A percentile compares a stretch with the other conserved stretches of the same genome.
Conservation (phyloP, 805 yeast species). For the Candida chauliodis region DNA sequence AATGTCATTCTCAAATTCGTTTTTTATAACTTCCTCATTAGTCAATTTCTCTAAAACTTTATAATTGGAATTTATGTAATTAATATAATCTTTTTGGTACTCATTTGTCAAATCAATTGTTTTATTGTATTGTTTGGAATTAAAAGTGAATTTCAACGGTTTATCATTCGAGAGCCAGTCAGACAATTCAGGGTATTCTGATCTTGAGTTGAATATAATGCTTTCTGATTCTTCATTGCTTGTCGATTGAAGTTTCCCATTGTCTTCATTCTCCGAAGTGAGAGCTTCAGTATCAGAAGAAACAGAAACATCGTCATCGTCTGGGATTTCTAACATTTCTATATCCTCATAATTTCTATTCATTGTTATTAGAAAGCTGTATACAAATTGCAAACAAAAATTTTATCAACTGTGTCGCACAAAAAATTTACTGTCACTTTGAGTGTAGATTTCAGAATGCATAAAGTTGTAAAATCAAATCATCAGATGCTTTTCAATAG, state of each 20-base stretch:
- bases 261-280: constrained; percentile 9
- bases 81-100: constrained; percentile 37
- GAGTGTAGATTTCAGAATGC: too few relatives aligned
- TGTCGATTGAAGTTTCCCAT: neutral
- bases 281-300: constrained; percentile 27
- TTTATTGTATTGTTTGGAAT: constrained; percentile 36
- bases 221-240: neutral
- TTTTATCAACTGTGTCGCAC: too few relatives aligned
- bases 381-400: too few relatives aligned
- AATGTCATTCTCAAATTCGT: constrained; percentile 17
- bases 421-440: too few relatives aligned
- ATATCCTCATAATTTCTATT: constrained; percentile 30
- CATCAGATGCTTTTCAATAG: too few relatives aligned
- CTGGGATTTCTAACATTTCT: constrained; percentile 44
- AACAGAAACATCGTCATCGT: constrained; percentile 21
- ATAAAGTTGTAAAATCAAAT: too few relatives aligned
- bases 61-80: constrained; percentile 49
- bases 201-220: constrained; percentile 11
- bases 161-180: constrained; percentile 42
- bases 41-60: constrained; percentile 44
- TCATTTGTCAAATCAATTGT: constrained; percentile 34
- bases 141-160: constrained; percentile 36
- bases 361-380: too few relatives aligned
- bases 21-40: constrained; percentile 9
- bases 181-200: constrained; percentile 39